These are phyloP conservation scores for Globisporangium middletonii DNA, from an alignment of 352 stramenopile genomes.

Conservation along the genomic window DNA sequence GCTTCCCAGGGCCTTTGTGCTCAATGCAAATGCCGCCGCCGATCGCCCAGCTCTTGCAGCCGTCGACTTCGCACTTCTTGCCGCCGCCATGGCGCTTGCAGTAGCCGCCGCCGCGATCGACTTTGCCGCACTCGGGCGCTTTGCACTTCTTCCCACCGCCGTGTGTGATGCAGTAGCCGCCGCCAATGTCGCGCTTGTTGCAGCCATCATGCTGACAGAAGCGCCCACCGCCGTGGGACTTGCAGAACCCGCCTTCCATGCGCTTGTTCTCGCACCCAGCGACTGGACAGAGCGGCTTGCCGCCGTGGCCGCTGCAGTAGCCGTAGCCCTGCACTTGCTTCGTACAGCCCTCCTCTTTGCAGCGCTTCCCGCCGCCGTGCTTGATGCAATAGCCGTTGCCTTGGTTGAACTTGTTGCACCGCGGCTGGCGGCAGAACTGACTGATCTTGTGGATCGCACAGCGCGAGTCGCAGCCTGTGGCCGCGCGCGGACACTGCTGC, in stretches of 20 bases:
- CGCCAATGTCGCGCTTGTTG: conserved; percentile 82
- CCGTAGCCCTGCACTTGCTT: conserved; percentile 83
- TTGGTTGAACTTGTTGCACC: conserved; percentile 84
- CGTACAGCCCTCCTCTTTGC: conserved; percentile 67
- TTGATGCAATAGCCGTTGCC: conserved; percentile 83
- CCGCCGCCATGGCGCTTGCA: conserved; percentile 83
- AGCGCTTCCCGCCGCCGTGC: conserved; percentile 82
- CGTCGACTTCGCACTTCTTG: conserved; percentile 75
- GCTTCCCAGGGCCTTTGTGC: conserved; percentile 75
- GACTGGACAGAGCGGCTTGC: conserved; percentile 69
- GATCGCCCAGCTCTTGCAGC: conserved; percentile 78
- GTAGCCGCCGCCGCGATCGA: conserved; percentile 73
- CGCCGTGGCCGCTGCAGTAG: conserved; percentile 79
- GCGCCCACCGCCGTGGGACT: conserved; percentile 72
- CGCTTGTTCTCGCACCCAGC: conserved; percentile 78
- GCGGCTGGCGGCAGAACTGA: conserved; percentile 75
- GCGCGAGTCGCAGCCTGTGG: conserved; percentile 66
- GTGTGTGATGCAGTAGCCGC: conserved; percentile 81
- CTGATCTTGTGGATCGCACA: conserved; percentile 81
- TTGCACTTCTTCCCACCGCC: conserved; percentile 84
- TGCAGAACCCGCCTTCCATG: conserved; percentile 85
- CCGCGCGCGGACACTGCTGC: conserved; percentile 48
- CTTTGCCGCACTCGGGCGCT: conserved; percentile 60
- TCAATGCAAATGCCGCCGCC: conserved; percentile 67
- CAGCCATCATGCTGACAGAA: conserved; percentile 71